Base-by-base conservation (phyloP, 495 filamentous ascomycete genomes). In the Clohesyomyces aquaticus region DNA sequence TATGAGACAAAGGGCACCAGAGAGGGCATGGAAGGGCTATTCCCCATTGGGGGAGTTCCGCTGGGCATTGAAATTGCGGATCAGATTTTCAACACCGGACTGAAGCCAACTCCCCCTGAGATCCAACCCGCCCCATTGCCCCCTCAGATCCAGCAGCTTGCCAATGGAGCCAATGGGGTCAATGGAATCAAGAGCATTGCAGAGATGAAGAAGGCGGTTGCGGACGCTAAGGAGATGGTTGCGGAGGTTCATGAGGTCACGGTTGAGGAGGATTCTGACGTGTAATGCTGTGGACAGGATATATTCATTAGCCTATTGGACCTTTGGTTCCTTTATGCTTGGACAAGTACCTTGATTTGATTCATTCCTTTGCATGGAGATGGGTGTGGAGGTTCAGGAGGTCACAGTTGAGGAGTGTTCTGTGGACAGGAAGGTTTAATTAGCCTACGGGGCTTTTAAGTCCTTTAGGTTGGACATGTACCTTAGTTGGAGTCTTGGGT, bases 51-150 rank as follows among this genome's bases (percentile, higher is more conserved):
- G 9, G 75, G 75, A 8, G 68, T 77, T 19, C 75, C 75, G 45
- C 55, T 77, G 65, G 75, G 75, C 0, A 76, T 77, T 19, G 67
- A 67, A 9, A 73, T 77, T 60, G 75, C 75, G 22, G 72, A 76
- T 65, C 73, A 76, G 50, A 73, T 76, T 56, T 75, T 75, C 46
- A 28, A 66, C 48, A 66, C 63, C 25, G 59, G 60, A 21, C 51
- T 74, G 45, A 70, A 66, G 59, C 72, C 72, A 10, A 72, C 72
- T 42, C 72, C 72, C n/a, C 16, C 27, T 48, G 46, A 52, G 16
- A 29, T 51, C 25, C 72, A 74, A 14, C 32, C 32, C n/a, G n/a
- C n/a, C n/a, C 72, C 72, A 10, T 71, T 72, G 50, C 72, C 72
- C n/a, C 16, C 27, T 48, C 35, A 52, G 16, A 29, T 51, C 25